Conservation (phyloP, 306 rosid species). For the Dicorynia guianensis region DNA sequence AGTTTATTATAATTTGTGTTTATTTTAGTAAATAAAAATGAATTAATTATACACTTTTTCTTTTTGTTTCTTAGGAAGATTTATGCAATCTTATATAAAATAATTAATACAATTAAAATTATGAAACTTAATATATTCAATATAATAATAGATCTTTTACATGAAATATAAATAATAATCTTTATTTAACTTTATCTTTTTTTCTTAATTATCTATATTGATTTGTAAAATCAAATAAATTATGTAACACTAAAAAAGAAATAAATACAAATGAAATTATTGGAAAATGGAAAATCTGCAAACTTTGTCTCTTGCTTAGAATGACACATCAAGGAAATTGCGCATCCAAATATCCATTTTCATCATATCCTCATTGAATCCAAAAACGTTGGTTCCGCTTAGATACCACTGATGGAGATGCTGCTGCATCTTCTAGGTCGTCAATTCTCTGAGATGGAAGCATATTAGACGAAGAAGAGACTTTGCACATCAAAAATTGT, state of each 20-base stretch:
- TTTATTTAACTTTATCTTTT: no score
- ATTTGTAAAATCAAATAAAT: conserved; percentile 21
- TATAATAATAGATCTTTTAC: no score
- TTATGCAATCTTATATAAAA: no score
- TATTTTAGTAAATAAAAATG: no score
- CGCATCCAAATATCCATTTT: conserved; percentile 46
- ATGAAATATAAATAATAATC: no score
- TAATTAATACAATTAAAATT: no score
- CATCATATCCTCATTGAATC: conserved; percentile 67
- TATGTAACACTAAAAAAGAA: neutral
- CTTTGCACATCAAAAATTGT: conserved; percentile 37
- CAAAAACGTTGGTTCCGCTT: conserved; percentile 40
- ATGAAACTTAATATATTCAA: no score
- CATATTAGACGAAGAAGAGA: conserved; percentile 17
- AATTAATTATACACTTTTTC: no score
- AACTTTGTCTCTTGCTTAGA: conserved; percentile 17
- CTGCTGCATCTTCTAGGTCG: conserved; percentile 50
- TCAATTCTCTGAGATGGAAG: conserved; percentile 46
- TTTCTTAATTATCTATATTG: neutral
- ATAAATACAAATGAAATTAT: neutral
- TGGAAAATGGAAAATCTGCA: neutral
- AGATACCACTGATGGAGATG: conserved; percentile 62
- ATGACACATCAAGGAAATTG: conserved; percentile 36
- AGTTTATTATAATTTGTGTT: no score
- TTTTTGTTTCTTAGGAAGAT: no score